Base-by-base conservation (phyloP, 2,329 filamentous ascomycete genomes). In the Didymella sp. region DNA sequence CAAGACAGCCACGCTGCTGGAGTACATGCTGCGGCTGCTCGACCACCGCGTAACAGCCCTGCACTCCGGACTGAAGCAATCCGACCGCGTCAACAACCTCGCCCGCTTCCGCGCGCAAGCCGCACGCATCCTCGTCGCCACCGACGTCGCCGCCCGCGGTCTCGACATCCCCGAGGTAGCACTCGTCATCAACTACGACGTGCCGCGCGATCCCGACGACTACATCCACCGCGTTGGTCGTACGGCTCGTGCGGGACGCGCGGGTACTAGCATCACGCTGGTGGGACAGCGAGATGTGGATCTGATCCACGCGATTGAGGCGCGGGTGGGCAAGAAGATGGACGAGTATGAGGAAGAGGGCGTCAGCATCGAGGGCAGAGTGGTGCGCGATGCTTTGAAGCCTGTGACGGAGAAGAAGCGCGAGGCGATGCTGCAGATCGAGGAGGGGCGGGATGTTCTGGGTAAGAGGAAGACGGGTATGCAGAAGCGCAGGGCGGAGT, bases 151-250 rank as follows among this genome's bases (percentile, higher is more conserved):
- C 0, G 91, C 92, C 19, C 86, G 95, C 75, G 95, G 95, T 82
- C 85, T 99, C 4, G 95, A 99, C 79, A 97, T 99, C 60, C 94
- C 94, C 1, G 90, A 92, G 65, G 94, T 98, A 6, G 89, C 85
- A 51, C 78, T 98, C 15, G 95, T 99, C 2, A 81, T 99, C 72
- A 98, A 99, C 78, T 99, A 93, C 77, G 95, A 99, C 73, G 87
- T 99, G 0, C 95, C 95, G 0, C 87, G 94, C n/a, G 92, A 97
- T 72, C 92, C 94, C 3, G 93, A 97, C 74, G 94, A 97, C 77
- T 99, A 99, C 76, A 95, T 99, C 64, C 95, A 99, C 79, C 87
- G 95, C 12, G 94, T 97, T 47, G 95, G 95, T 75, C 89, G 95
- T 78, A 99, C 95, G 12, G 95, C 95, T 3, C 88, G 95, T 84